phyloP scores from a whole-genome alignment of 2,329 filamentous ascomycete species.

The Camptophora hylomeconis region DNA sequence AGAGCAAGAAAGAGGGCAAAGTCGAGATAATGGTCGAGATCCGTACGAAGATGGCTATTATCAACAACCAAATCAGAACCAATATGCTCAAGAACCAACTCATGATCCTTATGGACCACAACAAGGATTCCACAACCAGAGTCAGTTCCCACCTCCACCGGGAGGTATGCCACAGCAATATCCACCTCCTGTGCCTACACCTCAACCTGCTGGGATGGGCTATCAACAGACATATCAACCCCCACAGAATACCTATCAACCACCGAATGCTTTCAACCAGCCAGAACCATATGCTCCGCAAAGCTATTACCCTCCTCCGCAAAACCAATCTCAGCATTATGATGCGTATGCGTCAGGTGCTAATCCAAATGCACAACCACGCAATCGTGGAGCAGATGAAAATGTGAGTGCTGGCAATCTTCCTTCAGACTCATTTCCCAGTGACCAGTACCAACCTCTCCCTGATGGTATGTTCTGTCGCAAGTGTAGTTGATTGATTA shows the following conservation, averaged over 20 bases:
- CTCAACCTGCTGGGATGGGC: neutral
- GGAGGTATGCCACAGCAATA: conserved; percentile 11
- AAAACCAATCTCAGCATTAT: conserved; percentile 12
- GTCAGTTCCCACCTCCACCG: conserved; percentile 32
- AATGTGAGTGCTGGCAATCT: conserved; percentile 36
- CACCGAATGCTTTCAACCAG: neutral
- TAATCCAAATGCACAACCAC: conserved; percentile 28
- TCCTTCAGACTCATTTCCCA: conserved; percentile 21
- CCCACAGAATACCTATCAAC: neutral
- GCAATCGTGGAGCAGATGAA: conserved; percentile 31
- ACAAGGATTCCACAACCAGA: conserved; percentile 28
- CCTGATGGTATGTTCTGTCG: conserved; percentile 29
- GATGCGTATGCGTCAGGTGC: conserved; percentile 24
- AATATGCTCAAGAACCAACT: conserved; percentile 23
- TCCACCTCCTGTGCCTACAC: conserved; percentile 9
- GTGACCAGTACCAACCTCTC: conserved; percentile 23
- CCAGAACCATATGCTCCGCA: conserved; percentile 9
- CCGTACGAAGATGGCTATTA: conserved; percentile 27
- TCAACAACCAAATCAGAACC: conserved; percentile 23
- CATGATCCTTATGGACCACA: conserved; percentile 20
- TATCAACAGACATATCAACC: neutral
- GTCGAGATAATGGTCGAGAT: conserved; percentile 17
- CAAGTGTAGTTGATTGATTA: conserved; percentile 8
- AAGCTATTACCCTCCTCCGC: conserved; percentile 6
- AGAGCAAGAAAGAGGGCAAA: conserved; percentile 1